Conservation (phyloP, 305 asterid species). For the Caryopteris hybrid region DNA sequence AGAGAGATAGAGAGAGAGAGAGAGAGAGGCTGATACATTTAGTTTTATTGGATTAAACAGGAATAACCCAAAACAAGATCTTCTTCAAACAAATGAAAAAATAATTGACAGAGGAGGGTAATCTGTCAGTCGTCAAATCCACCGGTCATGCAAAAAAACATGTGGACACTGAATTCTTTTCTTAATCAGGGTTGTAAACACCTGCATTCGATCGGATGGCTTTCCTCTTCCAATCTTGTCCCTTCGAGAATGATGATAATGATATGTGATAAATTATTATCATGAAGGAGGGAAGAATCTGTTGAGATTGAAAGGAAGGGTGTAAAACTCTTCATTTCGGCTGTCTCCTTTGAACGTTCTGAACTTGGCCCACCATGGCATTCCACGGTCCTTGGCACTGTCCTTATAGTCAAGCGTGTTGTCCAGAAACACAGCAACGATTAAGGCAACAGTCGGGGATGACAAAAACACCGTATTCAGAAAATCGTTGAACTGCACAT, state of each 20-base stretch:
- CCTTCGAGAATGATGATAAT: neutral
- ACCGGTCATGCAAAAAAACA: constrained; percentile 9
- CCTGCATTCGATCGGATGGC: neutral
- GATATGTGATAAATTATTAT: neutral
- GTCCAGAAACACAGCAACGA: constrained; percentile 76
- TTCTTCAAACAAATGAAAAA: constrained; percentile 39
- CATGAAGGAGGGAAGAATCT: constrained; percentile 95
- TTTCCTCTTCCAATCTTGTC: neutral
- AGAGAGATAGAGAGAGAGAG: neutral
- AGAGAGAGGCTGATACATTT: too few species aligned
- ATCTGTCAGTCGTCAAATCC: constrained; percentile 29
- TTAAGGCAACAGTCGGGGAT: constrained; percentile 81
- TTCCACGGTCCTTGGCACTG: constrained; percentile 87
- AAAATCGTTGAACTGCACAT: constrained; percentile 85
- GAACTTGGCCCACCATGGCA: constrained; percentile 99
- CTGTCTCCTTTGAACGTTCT: constrained; percentile 88
- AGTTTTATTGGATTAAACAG: constrained; percentile 38
- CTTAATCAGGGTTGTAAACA: constrained; percentile 4
- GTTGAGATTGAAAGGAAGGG: constrained; percentile 93
- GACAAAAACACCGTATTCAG: constrained; percentile 84
- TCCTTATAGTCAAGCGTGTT: constrained; percentile 93
- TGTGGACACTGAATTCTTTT: constrained; percentile 11
- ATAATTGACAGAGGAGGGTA: constrained; percentile 40
- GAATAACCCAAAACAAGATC: constrained; percentile 38
- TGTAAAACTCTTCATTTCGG: constrained; percentile 94